Evolutionary conservation across 768 basidiomycete genomes (phyloP), one percentile per base, ranked within the genome.

Genomic region (Amanita rubescens): DNA sequence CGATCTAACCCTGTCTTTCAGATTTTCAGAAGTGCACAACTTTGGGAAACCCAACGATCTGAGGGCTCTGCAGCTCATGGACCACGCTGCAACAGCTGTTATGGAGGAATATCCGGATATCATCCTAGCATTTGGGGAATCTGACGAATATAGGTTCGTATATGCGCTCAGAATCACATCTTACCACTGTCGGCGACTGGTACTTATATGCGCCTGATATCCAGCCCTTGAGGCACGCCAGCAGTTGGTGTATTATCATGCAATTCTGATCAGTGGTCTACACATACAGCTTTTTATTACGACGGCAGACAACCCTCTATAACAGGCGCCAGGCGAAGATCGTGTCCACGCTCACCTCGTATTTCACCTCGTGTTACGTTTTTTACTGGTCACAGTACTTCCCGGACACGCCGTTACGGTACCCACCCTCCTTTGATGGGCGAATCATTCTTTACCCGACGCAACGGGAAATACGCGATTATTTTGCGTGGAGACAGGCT

Each of bases 401-500:
- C 51, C 86, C 88, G 0, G 73, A 85, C 43, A 79, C 70, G 0
- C 77, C 82, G 1, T 70, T 97, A 5, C 71, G 77, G 49, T 94
- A 94, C 57, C 85, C 93, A 1, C 96, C 95, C 0, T 87, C 86
- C 0, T 99, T 99, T 63, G 96, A 99, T 65, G 93, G 91, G 1
- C 76, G 95, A 45, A 82, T 91, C 44, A 78, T 94, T 0, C 64
- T 88, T 14, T 97, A 98, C 68, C 93, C 95, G 0, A 72, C 74
- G 0, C 75, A 74, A 32, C 76, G 74, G 49, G 82, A 87, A 57
- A 74, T 95, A 8, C 79, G 84, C 7, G 96, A 99, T 66, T 99
- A 99, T 65, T 94, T 97, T 65, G 71, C 90, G 0, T 99, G 96
- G 96, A 72, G 96, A 55, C 96, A 98, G 67, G 89, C 87, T 0